Evolutionary conservation across 2,329 filamentous ascomycete species (phyloP).

Genomic region (Amylocarpus encephaloides): DNA sequence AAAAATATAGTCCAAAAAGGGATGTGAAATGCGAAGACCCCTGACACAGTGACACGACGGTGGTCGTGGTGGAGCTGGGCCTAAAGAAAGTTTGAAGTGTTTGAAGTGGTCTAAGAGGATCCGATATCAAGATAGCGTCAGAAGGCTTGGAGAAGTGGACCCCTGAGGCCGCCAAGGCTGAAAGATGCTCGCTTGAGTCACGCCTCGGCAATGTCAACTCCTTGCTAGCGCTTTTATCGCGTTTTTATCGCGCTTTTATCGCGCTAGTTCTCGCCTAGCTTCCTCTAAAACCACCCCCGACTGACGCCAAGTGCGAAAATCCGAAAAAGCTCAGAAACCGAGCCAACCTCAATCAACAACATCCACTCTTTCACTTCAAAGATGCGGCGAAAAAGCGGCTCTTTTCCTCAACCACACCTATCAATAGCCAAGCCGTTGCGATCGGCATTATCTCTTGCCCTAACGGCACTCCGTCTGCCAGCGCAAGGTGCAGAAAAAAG

Average conservation of each 20-base stretch:
- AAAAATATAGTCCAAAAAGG: conserved; percentile 1
- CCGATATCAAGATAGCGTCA: too few relatives aligned
- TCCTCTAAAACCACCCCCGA: not conserved
- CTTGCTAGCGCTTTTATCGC: too few relatives aligned
- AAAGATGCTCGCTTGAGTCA: not conserved
- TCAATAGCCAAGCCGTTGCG: not conserved
- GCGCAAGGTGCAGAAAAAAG: not conserved
- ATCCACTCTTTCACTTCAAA: not conserved
- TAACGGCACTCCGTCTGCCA: not conserved
- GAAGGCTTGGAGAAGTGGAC: not conserved
- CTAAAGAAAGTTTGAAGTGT: too few relatives aligned
- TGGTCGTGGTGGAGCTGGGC: not conserved
- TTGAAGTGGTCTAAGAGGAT: too few relatives aligned
- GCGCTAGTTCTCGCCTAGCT: too few relatives aligned
- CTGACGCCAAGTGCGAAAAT: not conserved
- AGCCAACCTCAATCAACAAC: not conserved
- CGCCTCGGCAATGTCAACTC: too few relatives aligned
- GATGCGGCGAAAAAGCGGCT: not conserved
- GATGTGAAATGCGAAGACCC: conserved; percentile 5
- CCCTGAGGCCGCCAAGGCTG: not conserved
- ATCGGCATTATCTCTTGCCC: not conserved
- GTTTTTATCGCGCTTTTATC: too few relatives aligned
- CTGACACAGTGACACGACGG: too few relatives aligned
- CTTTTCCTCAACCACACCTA: not conserved
- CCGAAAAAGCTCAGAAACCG: not conserved